Conservation (phyloP, 805 yeast genomes). For the Saccharomyces mikatae region DNA sequence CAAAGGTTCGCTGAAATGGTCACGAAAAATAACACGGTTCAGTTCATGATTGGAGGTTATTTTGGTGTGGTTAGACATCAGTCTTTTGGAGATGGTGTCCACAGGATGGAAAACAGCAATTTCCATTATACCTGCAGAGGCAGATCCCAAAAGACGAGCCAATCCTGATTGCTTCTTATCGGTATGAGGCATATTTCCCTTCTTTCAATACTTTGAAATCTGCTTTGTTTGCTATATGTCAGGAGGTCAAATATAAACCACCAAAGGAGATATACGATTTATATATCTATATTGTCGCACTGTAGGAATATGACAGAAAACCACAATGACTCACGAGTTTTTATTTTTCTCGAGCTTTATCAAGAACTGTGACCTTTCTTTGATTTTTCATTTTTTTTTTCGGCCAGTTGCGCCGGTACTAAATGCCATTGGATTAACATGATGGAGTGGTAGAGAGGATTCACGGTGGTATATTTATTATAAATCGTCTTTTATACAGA, state of each 20-base stretch:
- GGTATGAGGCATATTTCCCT: slow-evolving; percentile 20
- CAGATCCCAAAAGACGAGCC: slow-evolving; percentile 92
- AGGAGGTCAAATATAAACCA: not conserved
- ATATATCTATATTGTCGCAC: not conserved
- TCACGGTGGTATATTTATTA: not conserved
- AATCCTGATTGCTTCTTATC: slow-evolving; percentile 79
- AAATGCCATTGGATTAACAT: not conserved
- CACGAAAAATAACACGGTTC: slow-evolving; percentile 80
- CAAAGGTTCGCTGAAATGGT: slow-evolving; percentile 64
- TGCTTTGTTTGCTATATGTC: not conserved
- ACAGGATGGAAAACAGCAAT: slow-evolving; percentile 97
- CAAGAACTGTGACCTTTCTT: not conserved
- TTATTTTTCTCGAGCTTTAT: not conserved
- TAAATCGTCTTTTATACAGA: not conserved
- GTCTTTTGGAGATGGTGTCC: slow-evolving; percentile 93
- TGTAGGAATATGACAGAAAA: not conserved
- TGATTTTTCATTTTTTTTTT: not conserved
- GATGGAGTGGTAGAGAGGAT: not conserved
- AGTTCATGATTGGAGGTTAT: slow-evolving; percentile 57
- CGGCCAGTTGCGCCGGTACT: not conserved
- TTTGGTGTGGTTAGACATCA: slow-evolving; percentile 73
- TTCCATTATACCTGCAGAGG: slow-evolving; percentile 95
- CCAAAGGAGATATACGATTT: not conserved
- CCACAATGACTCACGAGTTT: not conserved
- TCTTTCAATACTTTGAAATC: not conserved